Base-by-base conservation (phyloP, 1,284 basidiomycete species). In the Pseudozyma pruni region DNA sequence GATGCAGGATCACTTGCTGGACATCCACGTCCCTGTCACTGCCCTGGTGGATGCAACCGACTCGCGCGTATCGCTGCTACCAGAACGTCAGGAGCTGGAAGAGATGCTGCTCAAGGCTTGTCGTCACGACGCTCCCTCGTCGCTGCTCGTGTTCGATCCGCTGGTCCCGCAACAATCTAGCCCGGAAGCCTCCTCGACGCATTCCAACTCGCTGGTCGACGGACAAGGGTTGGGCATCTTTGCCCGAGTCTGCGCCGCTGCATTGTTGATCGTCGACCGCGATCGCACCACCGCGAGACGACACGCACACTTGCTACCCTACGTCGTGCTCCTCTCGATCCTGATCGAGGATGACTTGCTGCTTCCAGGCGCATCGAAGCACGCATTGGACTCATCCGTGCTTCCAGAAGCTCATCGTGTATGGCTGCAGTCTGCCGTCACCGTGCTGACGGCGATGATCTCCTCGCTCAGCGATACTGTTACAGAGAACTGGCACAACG, bases 271-370 rank as follows among this genome's bases (percentile, higher is more conserved):
- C 29, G 84, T 93, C 31, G 79, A 85, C 1, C 85, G 87, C 3
- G 88, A 93, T 74, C 88, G 91, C 16, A 84, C 85, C 5, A 74
- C 87, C 2, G 88, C 90, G 1, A 87, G 86, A 39, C 83, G 83
- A 11, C 87, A 90, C 55, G 63, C 88, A 0, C 75, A 91, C 89
- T 88, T 86, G 85, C 13, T 84, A 25, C 74, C 77, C 2, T 72
- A 82, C 51, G 46, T 83, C 22, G 64, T 83, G 8, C 62, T 83
- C 0, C 75, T 85, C 1, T 75, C 75, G 7, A 49, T 79, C 3
- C 40, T 64, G 8, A 82, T 85, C 9, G 72, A 83, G 38, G 86
- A 86, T 58, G 83, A 83, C 19, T 27, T 64, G 38, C 58, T 84
- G 3, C 67, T 90, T 0, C 87, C 87, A 14, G 66, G 64, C 53